Conservation (phyloP, 345 rosid genomes). For the Citropsis articulata region DNA sequence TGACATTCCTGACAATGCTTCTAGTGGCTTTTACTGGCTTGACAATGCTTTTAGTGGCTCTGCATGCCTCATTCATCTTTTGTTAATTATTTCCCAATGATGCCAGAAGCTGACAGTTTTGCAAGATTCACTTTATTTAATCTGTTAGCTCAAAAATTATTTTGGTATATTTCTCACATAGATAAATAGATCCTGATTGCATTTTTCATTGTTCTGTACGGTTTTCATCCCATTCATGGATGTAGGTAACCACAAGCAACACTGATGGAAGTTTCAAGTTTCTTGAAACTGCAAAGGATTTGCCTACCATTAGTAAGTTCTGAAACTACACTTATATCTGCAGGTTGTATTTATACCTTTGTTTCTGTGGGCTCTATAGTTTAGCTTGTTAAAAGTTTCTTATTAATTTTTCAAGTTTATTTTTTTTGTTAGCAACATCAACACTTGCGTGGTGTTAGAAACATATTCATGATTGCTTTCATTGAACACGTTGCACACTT, state of each 20-base stretch:
- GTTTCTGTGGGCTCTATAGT: background rate
- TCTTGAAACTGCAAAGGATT: constrained; percentile 73
- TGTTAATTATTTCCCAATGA: background rate
- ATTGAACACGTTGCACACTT: background rate
- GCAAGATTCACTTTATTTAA: background rate
- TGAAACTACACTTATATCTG: background rate
- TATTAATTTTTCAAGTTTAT: background rate
- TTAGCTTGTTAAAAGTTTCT: background rate
- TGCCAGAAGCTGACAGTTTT: background rate
- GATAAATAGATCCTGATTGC: too few species aligned
- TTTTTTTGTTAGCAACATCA: background rate
- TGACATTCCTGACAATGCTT: background rate
- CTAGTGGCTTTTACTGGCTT: background rate
- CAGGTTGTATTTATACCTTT: background rate
- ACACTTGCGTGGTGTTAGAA: background rate
- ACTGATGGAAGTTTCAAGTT: constrained; percentile 60
- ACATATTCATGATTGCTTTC: background rate
- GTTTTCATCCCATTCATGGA: constrained; percentile 14
- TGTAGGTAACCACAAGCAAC: constrained; percentile 47
- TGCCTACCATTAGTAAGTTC: constrained; percentile 84
- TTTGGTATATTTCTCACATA: background rate
- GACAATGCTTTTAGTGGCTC: background rate
- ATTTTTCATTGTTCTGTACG: background rate
- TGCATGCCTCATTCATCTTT: background rate
- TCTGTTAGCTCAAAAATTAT: background rate